Base-by-base conservation (phyloP, 352 stramenopile genomes). In the Phytophthora syringae region DNA sequence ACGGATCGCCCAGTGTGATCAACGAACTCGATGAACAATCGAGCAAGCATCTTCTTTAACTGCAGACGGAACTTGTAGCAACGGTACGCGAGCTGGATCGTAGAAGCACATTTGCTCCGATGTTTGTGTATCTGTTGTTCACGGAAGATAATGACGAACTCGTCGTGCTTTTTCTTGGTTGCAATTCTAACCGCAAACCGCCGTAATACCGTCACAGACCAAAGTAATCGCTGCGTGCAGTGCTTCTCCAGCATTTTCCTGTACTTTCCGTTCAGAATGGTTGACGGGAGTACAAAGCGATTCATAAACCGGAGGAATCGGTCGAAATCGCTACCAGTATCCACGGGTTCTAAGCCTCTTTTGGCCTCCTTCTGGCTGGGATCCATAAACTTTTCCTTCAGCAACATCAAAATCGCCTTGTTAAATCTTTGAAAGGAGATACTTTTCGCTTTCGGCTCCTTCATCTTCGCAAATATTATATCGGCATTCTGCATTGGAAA, bases 401-500 rank as follows among this genome's bases (percentile, higher is more conserved):
- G 72, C 20, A 93, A 55, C 72, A 89, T 76, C 3, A 76, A 24
- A 56, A 92, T 87, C 0, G 80, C 72, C 28, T 79, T 85, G 67
- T 79, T 91, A 52, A 92, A 93, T 37, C 78, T 74, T 1, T 54
- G 43, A 20, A 90, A 92, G 7, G 78, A 74, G 11, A 93, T 88
- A 0, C 76, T 77, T 20, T 84, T 71, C 7, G 82, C 70, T 50
- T 89, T 89, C 0, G 82, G 84, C 9, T 93, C 82, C 36, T 92
- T 90, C 79, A 92, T 88, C 48, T 91, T 90, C 3, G 77, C 67
- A 34, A 93, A 93, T 16, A 90, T 80, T 13, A 90, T 44, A 39
- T 93, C 84, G 0, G 77, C 67, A 3, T 70, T 82, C 37, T 92
- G 82, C 22, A 71, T 67, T 13, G 82, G 74, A 43, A 90, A 93